These are phyloP conservation scores for Ceratocystis lukuohia DNA, from an alignment of 2,329 filamentous ascomycete species.

Conservation along the genomic window DNA sequence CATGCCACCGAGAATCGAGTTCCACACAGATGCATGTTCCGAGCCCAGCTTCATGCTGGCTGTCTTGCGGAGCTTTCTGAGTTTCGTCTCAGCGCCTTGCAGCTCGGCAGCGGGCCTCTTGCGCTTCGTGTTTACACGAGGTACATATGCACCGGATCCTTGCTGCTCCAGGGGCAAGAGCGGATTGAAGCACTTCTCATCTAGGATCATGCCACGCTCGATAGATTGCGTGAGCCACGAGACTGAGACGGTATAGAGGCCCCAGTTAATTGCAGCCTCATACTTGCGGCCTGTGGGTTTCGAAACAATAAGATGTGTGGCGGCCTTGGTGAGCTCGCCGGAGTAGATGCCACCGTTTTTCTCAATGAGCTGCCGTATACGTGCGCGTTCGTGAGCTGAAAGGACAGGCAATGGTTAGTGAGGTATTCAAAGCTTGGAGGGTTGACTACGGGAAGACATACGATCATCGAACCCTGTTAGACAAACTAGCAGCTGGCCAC, in stretches of 20 bases:
- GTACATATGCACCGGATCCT: constrained; percentile 49
- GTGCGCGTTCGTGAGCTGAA: constrained; percentile 50
- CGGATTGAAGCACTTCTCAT: constrained; percentile 76
- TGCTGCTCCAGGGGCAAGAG: constrained; percentile 54
- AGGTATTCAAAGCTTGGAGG: background rate
- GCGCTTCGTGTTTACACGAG: constrained; percentile 8
- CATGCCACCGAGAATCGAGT: constrained; percentile 55
- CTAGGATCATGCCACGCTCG: constrained; percentile 76
- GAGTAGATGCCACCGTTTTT: constrained; percentile 71
- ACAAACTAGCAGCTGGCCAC: constrained; percentile 37
- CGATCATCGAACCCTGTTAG: constrained; percentile 45
- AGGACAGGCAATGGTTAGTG: background rate
- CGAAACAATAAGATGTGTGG: constrained; percentile 77
- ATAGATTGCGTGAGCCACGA: constrained; percentile 80
- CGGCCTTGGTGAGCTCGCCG: constrained; percentile 70
- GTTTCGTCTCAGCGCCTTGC: constrained; percentile 40
- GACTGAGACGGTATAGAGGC: constrained; percentile 61
- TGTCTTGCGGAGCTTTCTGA: constrained; percentile 73
- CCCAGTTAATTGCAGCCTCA: constrained; percentile 71
- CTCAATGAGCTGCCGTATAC: constrained; percentile 54
- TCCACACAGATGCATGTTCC: constrained; percentile 79
- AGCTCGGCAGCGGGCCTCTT: constrained; percentile 12
- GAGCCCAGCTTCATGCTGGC: constrained; percentile 71
- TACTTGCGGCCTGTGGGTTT: constrained; percentile 81
- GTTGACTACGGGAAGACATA: constrained; percentile 22